Evolutionary conservation across 1,284 basidiomycete species (phyloP).

Genomic region (Clitocybe nebularis): DNA sequence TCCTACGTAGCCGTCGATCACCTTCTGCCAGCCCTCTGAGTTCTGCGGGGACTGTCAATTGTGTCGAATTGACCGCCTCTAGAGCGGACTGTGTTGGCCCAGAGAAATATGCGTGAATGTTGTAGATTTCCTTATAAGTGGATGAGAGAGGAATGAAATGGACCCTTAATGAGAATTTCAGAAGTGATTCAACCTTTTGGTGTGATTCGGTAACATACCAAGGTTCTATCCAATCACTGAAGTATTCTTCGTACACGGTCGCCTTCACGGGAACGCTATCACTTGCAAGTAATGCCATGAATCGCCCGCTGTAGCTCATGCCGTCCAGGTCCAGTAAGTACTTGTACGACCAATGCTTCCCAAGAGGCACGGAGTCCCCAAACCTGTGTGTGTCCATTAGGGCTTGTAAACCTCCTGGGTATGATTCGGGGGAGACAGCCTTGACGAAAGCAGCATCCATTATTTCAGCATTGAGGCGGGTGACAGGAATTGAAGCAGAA

Average conservation of each 20-base stretch:
- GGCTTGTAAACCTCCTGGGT: conserved; percentile 78
- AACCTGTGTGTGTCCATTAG: conserved; percentile 71
- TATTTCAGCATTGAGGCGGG: conserved; percentile 70
- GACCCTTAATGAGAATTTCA: too few species aligned
- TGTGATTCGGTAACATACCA: too few species aligned
- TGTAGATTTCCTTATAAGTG: conserved; percentile 87
- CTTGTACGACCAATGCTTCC: conserved; percentile 89
- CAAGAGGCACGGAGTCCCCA: conserved; percentile 73
- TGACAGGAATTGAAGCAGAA: conserved; percentile 58
- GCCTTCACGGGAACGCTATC: conserved; percentile 89
- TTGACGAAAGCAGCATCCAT: conserved; percentile 91
- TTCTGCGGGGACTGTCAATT: conserved; percentile 19
- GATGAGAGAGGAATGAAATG: conserved; percentile 90
- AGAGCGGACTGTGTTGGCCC: conserved; percentile 68
- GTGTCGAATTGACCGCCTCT: conserved; percentile 49
- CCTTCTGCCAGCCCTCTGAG: conserved; percentile 50
- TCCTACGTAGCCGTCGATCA: conserved; percentile 73
- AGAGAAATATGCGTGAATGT: conserved; percentile 87
- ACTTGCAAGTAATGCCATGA: conserved; percentile 82
- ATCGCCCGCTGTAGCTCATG: conserved; percentile 90
- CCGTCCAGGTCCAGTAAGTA: conserved; percentile 91
- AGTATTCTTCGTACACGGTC: conserved; percentile 89
- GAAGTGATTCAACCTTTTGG: too few species aligned
- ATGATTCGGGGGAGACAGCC: conserved; percentile 61
- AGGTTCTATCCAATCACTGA: conserved; percentile 79